These are phyloP conservation scores for Grosmannia serpens DNA, from an alignment of 2,329 filamentous ascomycete species.

Conservation along the genomic window DNA sequence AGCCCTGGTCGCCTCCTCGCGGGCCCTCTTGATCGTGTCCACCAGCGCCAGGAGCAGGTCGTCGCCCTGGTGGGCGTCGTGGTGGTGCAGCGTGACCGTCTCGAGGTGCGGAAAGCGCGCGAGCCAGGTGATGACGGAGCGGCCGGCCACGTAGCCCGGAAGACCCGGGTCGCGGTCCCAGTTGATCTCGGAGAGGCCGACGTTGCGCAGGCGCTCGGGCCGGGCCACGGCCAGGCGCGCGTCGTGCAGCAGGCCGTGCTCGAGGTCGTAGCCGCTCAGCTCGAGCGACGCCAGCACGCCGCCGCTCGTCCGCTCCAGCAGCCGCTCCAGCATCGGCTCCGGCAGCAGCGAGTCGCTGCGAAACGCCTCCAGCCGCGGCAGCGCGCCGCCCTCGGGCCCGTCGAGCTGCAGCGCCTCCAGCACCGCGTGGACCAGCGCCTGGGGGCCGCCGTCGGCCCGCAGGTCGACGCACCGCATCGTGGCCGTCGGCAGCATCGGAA, in stretches of 20 bases:
- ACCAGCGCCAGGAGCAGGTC: background rate
- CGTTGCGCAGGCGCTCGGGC: conserved; percentile 5
- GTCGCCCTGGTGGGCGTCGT: background rate
- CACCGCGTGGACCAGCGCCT: background rate
- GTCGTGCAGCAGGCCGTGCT: background rate
- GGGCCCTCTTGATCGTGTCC: background rate
- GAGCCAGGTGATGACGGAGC: conserved; percentile 9
- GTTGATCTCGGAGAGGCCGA: conserved; percentile 9
- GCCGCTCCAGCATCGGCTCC: background rate
- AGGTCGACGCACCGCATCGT: background rate
- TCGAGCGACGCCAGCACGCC: conserved; percentile 8
- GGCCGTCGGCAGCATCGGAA: background rate
- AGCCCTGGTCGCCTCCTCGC: background rate
- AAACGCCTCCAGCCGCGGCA: background rate
- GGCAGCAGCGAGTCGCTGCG: background rate
- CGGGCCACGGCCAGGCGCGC: background rate
- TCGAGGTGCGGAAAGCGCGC: conserved; percentile 5
- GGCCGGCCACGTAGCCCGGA: conserved; percentile 1
- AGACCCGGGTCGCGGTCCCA: conserved; percentile 1
- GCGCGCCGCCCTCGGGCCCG: background rate
- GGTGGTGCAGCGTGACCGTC: background rate
- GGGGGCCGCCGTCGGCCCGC: no score
- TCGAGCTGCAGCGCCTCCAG: background rate
- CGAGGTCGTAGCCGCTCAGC: background rate
- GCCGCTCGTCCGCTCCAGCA: background rate